Evolutionary conservation across 179 eudicot genomes (phyloP).

Genomic region (Vitellaria paradoxa): DNA sequence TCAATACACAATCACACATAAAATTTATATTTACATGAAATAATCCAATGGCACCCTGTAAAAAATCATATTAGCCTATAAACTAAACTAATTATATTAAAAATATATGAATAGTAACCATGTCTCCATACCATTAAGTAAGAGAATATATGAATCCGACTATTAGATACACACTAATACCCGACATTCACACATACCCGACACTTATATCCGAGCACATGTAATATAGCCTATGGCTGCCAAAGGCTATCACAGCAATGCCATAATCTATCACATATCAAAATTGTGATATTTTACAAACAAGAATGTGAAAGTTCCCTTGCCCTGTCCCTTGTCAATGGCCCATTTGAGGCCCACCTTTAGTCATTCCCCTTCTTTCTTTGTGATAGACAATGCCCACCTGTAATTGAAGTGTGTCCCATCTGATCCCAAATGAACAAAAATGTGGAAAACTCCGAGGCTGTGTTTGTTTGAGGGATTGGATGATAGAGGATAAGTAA

Average conservation of each 20-base stretch:
- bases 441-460: slow-evolving; percentile 15
- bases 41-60: no score
- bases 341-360: slow-evolving; percentile 14
- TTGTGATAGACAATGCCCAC: background rate
- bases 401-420: background rate
- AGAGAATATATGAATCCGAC: no score
- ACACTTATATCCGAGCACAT: background rate
- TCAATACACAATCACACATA: no score
- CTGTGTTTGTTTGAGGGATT: no score
- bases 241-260: background rate
- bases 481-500: no score
- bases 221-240: background rate
- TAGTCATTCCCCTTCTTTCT: slow-evolving; percentile 16
- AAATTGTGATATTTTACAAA: background rate
- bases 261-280: background rate
- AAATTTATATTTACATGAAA: no score
- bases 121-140: no score
- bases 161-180: no score
- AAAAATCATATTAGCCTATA: no score
- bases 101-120: no score
- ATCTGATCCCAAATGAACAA: slow-evolving; percentile 1
- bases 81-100: no score
- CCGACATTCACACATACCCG: no score
- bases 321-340: slow-evolving; percentile 12
- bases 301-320: slow-evolving; percentile 20